These are phyloP conservation scores for Yamadazyma epiphylla DNA, from an alignment of 1,139 yeast species.

Conservation along the genomic window DNA sequence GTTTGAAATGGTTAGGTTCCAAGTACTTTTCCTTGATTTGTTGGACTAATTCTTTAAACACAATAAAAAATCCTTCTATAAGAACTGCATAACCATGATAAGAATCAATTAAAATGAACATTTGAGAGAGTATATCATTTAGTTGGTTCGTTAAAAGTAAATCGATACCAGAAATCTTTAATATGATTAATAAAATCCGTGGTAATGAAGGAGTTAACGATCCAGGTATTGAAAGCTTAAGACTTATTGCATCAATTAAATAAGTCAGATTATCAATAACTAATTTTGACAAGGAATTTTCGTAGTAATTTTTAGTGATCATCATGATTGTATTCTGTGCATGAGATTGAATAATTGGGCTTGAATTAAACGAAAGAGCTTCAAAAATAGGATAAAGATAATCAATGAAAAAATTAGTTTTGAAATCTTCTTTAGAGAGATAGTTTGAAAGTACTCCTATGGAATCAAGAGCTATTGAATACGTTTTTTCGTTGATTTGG, in stretches of 20 bases:
- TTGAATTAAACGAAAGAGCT: slow-evolving; percentile 26
- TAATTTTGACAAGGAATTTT: slow-evolving; percentile 51
- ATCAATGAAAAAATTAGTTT: slow-evolving; percentile 28
- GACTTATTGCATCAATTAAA: slow-evolving; percentile 69
- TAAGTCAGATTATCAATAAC: slow-evolving; percentile 75
- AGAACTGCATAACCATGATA: slow-evolving; percentile 78
- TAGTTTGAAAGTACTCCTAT: slow-evolving; percentile 23
- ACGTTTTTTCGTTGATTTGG: slow-evolving; percentile 19
- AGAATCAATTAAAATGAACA: slow-evolving; percentile 73
- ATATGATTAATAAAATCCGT: slow-evolving; percentile 61
- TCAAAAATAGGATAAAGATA: slow-evolving; percentile 32
- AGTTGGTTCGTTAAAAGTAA: slow-evolving; percentile 55
- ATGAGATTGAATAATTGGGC: slow-evolving; percentile 27
- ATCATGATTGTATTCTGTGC: slow-evolving; percentile 22
- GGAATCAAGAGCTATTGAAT: slow-evolving; percentile 28
- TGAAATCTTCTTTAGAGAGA: slow-evolving; percentile 25
- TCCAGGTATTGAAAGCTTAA: slow-evolving; percentile 61
- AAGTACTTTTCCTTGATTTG: slow-evolving; percentile 47
- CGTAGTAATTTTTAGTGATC: slow-evolving; percentile 54
- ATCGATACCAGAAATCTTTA: slow-evolving; percentile 65
- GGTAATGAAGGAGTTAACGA: slow-evolving; percentile 70
- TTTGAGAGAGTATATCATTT: slow-evolving; percentile 66
- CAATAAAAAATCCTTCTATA: slow-evolving; percentile 70
- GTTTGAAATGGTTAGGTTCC: slow-evolving; percentile 1
- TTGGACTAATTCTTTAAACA: slow-evolving; percentile 60